Evolutionary conservation across 2,329 filamentous ascomycete genomes (phyloP).

Genomic region (Coniochaeta prunicola): DNA sequence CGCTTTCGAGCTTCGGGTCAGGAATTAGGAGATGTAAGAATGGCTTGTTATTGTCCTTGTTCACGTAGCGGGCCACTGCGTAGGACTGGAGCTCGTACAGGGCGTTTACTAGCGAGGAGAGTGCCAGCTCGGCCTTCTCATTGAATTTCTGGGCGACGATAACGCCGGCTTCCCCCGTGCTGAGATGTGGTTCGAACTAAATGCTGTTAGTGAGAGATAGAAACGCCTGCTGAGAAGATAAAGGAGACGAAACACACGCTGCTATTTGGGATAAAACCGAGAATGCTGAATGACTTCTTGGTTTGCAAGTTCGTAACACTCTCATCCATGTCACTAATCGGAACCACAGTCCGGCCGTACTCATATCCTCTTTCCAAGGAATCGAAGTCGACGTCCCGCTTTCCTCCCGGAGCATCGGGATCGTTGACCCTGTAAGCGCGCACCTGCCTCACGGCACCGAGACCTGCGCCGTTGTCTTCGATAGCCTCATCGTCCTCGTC

Average conservation of each 20-base stretch:
- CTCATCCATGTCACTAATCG: conserved; percentile 78
- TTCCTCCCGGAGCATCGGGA: conserved; percentile 65
- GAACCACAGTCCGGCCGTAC: conserved; percentile 87
- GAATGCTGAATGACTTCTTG: conserved; percentile 63
- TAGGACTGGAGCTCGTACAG: conserved; percentile 79
- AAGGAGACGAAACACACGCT: conserved; percentile 9
- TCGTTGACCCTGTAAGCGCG: conserved; percentile 78
- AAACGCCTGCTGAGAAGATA: background rate
- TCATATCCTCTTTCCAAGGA: conserved; percentile 88
- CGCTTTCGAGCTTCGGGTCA: conserved; percentile 55
- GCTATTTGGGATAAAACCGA: conserved; percentile 75
- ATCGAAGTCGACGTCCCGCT: conserved; percentile 73
- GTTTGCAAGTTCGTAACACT: conserved; percentile 87
- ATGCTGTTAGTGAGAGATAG: background rate
- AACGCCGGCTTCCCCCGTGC: conserved; percentile 73
- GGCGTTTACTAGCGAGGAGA: conserved; percentile 85
- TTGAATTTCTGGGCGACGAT: conserved; percentile 73
- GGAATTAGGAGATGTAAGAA: conserved; percentile 72
- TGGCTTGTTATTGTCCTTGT: conserved; percentile 76
- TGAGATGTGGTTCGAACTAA: conserved; percentile 76
- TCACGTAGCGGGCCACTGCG: conserved; percentile 77
- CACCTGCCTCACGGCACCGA: conserved; percentile 68
- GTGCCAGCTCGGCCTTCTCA: conserved; percentile 71
- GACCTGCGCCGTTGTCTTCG: conserved; percentile 34
- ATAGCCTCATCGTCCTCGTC: conserved; percentile 42